Evolutionary conservation across 1,284 basidiomycete species (phyloP), one percentile per base, ranked within the genome.

Genomic region (Cryptococcus sp.): DNA sequence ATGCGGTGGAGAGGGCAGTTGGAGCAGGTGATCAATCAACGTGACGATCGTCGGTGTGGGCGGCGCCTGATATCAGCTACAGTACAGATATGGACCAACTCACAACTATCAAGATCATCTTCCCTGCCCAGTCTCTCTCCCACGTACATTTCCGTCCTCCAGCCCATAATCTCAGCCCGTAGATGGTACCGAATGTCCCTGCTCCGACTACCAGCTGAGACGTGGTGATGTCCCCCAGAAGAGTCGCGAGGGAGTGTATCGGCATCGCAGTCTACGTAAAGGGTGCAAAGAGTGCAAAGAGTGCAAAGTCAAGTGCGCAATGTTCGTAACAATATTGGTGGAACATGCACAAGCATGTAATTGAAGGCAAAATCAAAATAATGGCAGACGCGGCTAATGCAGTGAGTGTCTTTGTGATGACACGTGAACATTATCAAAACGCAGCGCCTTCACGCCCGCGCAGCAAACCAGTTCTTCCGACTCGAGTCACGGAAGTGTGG

Each of bases 101-200:
- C 58, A 79, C 78, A 8, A 71, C 64, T 5, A 79, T 65, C 55
- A 78, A 51, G 41, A 79, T 70, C 66, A 78, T 71, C 70, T 78
- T 78, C 25, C 78, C 78, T 1, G 70, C 73, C 78, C 77, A 79
- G 23, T 79, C 78, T 41, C 78, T 60, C 59, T 78, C 77, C 73
- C 77, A 75, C n/a, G 71, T 73, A 50, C 67, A 70, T 64, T 66
- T 72, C 48, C 71, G 56, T 5, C 78, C 78, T 8, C 68, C 68
- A 0, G 70, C 20, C 66, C 70, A 73, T 1, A 63, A 54, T 53
- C 72, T 77, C 50, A 72, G n/a, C 20, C 50, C 58, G 47, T 71
- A 62, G 13, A 69, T 49, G 13, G 55, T 27, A 5, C 62, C 40
- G n/a, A 65, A 63, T 2, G 56, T 58, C n/a, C 61, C 35, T 2